phyloP scores from a whole-genome alignment of 2,329 filamentous ascomycete genomes.

The Hypoxylon sp. region DNA sequence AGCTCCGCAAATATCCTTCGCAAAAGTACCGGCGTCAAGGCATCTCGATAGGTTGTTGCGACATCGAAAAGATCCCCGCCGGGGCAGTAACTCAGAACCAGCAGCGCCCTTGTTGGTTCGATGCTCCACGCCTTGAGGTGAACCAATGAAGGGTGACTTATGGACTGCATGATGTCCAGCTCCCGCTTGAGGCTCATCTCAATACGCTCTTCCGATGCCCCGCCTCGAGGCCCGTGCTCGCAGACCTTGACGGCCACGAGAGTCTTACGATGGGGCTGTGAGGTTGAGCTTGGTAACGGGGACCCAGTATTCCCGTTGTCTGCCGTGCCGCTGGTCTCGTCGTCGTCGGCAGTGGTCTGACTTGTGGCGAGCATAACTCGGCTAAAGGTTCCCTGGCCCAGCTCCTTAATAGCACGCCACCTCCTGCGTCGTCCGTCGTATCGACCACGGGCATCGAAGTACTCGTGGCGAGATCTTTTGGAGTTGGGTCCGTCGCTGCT shows the following conservation, averaged over 20 bases:
- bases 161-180: constrained; percentile 88
- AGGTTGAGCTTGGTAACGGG: constrained; percentile 42
- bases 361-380: constrained; percentile 91
- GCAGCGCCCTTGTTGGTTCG: constrained; percentile 79
- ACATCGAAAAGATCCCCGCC: constrained; percentile 96
- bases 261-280: constrained; percentile 70
- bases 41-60: constrained; percentile 73
- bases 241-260: constrained; percentile 95
- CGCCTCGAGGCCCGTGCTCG: constrained; percentile 91
- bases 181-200: constrained; percentile 95
- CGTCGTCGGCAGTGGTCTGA: constrained; percentile 64
- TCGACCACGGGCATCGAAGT: constrained; percentile 74
- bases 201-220: constrained; percentile 89
- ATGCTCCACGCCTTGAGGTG: constrained; percentile 92
- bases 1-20: constrained; percentile 90
- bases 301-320: constrained; percentile 48
- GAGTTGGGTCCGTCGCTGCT: constrained; percentile 54
- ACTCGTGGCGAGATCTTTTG: constrained; percentile 60
- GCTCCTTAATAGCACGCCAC: constrained; percentile 80
- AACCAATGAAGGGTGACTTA: constrained; percentile 89
- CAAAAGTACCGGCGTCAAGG: constrained; percentile 74
- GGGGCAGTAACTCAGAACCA: constrained; percentile 90
- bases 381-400: constrained; percentile 96
- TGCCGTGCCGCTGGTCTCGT: constrained; percentile 50
- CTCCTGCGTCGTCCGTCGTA: constrained; percentile 73